A percentile compares a stretch with the other conserved stretches of the same genome.
phyloP scores from a whole-genome alignment of 495 filamentous ascomycete species.

The Podospora bellae-mahoneyi region DNA sequence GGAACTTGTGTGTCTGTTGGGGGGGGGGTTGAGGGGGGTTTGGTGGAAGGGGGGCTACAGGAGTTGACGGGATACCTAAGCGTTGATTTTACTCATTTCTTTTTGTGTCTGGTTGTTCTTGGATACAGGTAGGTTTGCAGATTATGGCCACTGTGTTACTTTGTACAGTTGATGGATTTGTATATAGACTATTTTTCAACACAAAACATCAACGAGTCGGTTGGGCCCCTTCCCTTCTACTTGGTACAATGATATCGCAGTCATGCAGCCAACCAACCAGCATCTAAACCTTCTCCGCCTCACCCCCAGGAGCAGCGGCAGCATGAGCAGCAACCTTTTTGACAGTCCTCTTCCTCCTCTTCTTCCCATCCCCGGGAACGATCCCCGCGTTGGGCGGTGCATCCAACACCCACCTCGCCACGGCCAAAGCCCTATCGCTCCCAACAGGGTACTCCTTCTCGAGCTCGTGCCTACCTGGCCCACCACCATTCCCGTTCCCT shows the following conservation, averaged over 20 bases:
- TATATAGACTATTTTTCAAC: too few relatives aligned
- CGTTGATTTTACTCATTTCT: background rate
- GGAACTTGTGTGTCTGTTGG: too few relatives aligned
- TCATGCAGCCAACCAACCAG: too few relatives aligned
- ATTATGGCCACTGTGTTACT: too few relatives aligned
- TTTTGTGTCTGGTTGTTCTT: background rate
- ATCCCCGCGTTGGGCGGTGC: constrained; percentile 15
- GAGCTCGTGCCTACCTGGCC: constrained; percentile 20
- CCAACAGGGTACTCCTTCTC: constrained; percentile 65
- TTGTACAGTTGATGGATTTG: too few relatives aligned
- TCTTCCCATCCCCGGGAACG: constrained; percentile 12
- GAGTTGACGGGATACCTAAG: too few relatives aligned
- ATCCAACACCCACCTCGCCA: constrained; percentile 61
- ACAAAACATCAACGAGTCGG: too few relatives aligned
- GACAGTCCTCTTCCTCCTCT: constrained; percentile 33
- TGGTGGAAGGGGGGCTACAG: too few relatives aligned
- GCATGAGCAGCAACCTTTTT: constrained; percentile 1
- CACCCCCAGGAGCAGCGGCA: background rate
- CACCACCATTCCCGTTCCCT: background rate
- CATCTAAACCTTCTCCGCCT: background rate
- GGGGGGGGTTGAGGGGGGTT: too few relatives aligned
- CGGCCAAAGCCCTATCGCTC: constrained; percentile 63
- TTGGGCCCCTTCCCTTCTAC: too few relatives aligned
- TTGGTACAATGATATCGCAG: too few relatives aligned
- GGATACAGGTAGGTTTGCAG: too few relatives aligned